Base-by-base conservation (phyloP, 1,139 yeast genomes). In the Yueomyces sp. region DNA sequence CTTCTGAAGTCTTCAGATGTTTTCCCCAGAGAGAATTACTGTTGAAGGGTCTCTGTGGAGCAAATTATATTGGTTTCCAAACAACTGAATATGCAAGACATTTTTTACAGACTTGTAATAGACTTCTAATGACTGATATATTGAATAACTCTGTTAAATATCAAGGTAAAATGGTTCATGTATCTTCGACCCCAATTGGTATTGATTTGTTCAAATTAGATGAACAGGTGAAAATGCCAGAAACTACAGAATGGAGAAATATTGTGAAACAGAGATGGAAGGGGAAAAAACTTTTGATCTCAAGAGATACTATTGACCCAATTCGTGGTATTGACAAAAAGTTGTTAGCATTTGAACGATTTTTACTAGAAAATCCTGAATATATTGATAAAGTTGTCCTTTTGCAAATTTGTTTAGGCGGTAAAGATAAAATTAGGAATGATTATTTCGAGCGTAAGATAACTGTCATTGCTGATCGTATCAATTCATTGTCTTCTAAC, bases 1-100 rank as follows among this genome's bases (percentile, higher is more conserved):
- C 96, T 2, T 80, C 93, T 40, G 99, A 91, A 62, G 95, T 91
- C 3, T 93, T 91, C 65, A 73, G 97, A 50, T 89, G 97, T 57
- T 72, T 91, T 50, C 96, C 97, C 1, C 93, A 86, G 56, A 72
- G 98, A 55, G 78, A 75, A 43, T 75, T 75, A 29, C 69, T 93
- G 25, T 67, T 93, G 27, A 73, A 75, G 49, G 98, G 99, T 11
- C 72, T 91, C 68, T 67, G 93, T 39, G 97, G 95, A 3, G 89
- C 97, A 2, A 85, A 87, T 54, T 76, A 82, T 46, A 75, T 93
- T 40, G 79, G 91, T 1, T 89, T 91, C 67, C 98, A 91, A 62
- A 87, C 93, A 8, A 79, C 79, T 32, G 98, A 91, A 60, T 91
- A 89, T 53, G 93, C 89, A 27, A 78, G 95, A 55, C 98, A 91